phyloP scores from a whole-genome alignment of 441 rosid genomes.

The Cnidoscolus chayamansa region DNA sequence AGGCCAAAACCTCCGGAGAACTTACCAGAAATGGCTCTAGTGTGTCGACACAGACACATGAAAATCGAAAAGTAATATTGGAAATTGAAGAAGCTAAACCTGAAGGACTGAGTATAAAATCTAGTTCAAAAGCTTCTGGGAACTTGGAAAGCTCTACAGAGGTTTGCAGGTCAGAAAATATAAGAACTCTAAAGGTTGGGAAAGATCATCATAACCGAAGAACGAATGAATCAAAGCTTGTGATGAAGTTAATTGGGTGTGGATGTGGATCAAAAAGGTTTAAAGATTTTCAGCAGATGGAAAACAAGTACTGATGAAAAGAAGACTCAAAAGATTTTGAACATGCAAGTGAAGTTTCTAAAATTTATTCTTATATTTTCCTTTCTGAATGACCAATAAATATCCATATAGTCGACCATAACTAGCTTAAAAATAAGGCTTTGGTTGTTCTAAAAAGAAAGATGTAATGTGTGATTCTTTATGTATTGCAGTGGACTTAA shows the following conservation, averaged over 20 bases:
- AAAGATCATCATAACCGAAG: not conserved
- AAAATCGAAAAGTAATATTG: not conserved
- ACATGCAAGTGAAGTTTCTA: not conserved
- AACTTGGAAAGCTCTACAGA: not conserved
- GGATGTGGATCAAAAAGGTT: conserved; percentile 23
- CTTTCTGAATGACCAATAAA: too few relatives aligned
- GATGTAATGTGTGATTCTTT: not conserved
- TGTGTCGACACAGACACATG: conserved; percentile 47
- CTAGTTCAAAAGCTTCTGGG: not conserved
- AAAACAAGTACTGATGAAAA: not conserved
- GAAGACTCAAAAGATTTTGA: not conserved
- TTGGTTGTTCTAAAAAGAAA: too few relatives aligned
- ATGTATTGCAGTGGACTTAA: not conserved
- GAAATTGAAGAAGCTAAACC: conserved; percentile 8
- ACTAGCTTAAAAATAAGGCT: too few relatives aligned
- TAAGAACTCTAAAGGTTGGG: not conserved
- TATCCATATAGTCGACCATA: too few relatives aligned
- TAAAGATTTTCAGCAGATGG: conserved; percentile 1
- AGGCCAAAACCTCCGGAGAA: conserved; percentile 25
- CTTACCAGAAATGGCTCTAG: conserved; percentile 23
- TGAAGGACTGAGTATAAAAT: not conserved
- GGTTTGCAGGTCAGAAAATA: not conserved
- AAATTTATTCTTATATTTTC: too few relatives aligned
- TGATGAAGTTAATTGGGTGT: conserved; percentile 23
- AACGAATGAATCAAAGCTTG: not conserved